Conservation (phyloP, 176 grass and related monocot species). For the Chrysopogon serrulatus region DNA sequence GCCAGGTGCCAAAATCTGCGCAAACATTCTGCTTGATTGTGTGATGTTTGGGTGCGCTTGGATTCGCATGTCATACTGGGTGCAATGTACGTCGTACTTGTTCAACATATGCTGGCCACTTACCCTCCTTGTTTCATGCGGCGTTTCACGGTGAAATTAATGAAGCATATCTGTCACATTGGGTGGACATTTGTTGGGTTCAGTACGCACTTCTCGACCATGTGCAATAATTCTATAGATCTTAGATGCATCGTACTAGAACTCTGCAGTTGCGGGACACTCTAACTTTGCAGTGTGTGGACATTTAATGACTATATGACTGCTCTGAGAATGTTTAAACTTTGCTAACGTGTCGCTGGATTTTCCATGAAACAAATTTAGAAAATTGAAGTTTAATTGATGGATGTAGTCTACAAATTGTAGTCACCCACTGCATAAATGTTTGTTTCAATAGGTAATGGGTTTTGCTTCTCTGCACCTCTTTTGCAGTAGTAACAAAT, state of each 20-base stretch:
- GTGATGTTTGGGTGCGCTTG: neutral
- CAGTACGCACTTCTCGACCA: neutral
- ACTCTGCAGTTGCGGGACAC: neutral
- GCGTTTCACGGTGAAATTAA: neutral
- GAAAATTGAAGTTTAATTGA: neutral
- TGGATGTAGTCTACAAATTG: neutral
- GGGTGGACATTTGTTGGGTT: neutral
- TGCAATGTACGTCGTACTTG: neutral
- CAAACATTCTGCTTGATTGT: neutral
- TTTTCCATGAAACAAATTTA: neutral
- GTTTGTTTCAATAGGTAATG: neutral
- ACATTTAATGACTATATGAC: neutral
- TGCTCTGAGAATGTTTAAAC: neutral
- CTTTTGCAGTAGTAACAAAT: neutral
- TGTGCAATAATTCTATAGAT: constrained; percentile 1
- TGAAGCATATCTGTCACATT: neutral
- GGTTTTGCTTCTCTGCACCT: neutral
- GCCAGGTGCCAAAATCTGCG: constrained; percentile 41
- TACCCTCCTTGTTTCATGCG: neutral
- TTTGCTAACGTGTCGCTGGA: neutral
- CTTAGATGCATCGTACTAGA: neutral
- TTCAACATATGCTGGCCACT: neutral
- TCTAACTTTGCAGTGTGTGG: neutral
- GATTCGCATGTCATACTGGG: neutral
- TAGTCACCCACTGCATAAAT: neutral